Base-by-base conservation (phyloP, 768 basidiomycete genomes). In the Chalciporus sphaerocephalus region DNA sequence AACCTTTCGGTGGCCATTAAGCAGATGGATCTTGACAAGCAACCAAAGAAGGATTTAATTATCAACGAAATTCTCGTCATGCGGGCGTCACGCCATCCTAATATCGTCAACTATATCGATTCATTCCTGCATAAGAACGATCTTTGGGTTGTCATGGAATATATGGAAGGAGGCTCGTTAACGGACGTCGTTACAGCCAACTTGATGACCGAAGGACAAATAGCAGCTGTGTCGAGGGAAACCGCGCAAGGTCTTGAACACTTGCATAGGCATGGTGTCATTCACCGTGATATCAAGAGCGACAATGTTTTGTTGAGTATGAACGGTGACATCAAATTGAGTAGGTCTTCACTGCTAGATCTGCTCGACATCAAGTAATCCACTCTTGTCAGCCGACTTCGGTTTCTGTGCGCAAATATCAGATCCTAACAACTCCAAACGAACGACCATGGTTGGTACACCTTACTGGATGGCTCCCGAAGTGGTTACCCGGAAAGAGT, bases 381-480 rank as follows among this genome's bases (percentile, higher is more conserved):
- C 48, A 50, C 48, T 10, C 7, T 38, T 61, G 22, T 53, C 62
- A 95, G 93, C 93, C 60, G 94, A 96, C 69, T 96, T 97, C 68
- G 94, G 94, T n/a, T 97, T 96, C 75, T 96, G 93, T 52, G 94
- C 94, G 3, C 93, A 96, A 68, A 89, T 96, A 45, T 92, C 92
- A 17, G 89, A 92, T 55, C 77, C 80, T n/a, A 83, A 83, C 8
- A 83, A 87, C 52, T 82, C 92, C 4, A 96, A 96, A 70, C 84
- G 94, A 21, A 95, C 93, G 27, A 96, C 94, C 27, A 97, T 97
- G 94, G 93, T 97, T 40, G 94, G 94, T 2, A 96, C 94, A 1
- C 94, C 94, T 1, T 97, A 97, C 65, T 97, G 94, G 94, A 96
- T 97, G 94, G 94, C 94, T 0, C 94, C 94, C 0, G 94, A 97